Evolutionary conservation across 2,329 filamentous ascomycete species (phyloP).

Genomic region (Trichoderma sp.): DNA sequence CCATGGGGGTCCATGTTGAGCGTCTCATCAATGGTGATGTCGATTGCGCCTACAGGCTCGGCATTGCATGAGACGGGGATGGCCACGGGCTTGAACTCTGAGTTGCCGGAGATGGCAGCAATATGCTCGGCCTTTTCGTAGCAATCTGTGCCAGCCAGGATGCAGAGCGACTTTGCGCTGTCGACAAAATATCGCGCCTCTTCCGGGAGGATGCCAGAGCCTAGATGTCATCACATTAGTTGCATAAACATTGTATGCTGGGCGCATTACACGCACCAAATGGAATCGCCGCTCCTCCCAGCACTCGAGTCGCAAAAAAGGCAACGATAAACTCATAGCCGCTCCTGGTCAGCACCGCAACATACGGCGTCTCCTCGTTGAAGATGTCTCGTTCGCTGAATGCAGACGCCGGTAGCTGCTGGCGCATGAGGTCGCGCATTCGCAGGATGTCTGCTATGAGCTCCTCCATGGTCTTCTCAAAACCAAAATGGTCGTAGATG

Average conservation of each 20-base stretch:
- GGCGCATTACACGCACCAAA: constrained; percentile 26
- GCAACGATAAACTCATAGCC: constrained; percentile 36
- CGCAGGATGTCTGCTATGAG: constrained; percentile 33
- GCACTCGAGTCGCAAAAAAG: constrained; percentile 32
- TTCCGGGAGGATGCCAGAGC: constrained; percentile 29
- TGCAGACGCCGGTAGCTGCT: constrained; percentile 13
- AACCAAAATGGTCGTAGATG: constrained; percentile 31
- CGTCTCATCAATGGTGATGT: constrained; percentile 27
- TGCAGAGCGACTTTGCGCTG: constrained; percentile 21
- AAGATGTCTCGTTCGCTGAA: constrained; percentile 27
- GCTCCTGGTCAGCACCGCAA: constrained; percentile 29
- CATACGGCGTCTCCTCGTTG: constrained; percentile 22
- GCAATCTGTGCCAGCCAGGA: constrained; percentile 25
- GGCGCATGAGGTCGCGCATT: constrained; percentile 28
- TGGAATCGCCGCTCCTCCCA: constrained; percentile 33
- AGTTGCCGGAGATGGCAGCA: background rate
- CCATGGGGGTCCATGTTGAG: constrained; percentile 25
- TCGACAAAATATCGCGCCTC: constrained; percentile 30
- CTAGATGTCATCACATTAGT: background rate
- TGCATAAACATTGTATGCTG: background rate
- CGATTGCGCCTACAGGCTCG: constrained; percentile 10
- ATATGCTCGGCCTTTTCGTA: constrained; percentile 15
- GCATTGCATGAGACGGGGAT: constrained; percentile 28
- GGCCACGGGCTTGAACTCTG: background rate
- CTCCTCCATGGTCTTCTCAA: constrained; percentile 33